These are phyloP conservation scores for Reticulascus tulasneorum DNA, from an alignment of 2,329 filamentous ascomycete genomes.

Conservation along the genomic window DNA sequence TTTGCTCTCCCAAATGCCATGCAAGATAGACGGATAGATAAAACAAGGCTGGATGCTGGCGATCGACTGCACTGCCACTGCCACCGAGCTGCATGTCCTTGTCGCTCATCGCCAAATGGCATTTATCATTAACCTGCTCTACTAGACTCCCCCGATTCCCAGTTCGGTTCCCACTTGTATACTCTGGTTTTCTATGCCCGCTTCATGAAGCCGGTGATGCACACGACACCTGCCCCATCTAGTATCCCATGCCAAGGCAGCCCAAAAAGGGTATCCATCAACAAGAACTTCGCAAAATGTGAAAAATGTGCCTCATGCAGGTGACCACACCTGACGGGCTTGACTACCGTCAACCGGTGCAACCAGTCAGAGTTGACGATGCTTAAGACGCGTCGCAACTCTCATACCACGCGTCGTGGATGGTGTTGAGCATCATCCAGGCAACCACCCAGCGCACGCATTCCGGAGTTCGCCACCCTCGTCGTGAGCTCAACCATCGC, in stretches of 20 bases:
- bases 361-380: slow-evolving; percentile 6
- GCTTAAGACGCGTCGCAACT: slow-evolving; percentile 10
- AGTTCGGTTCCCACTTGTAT: too few relatives aligned
- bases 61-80: too few relatives aligned
- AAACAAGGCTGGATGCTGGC: too few relatives aligned
- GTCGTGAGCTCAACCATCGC: slow-evolving; percentile 1
- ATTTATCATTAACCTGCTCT: too few relatives aligned
- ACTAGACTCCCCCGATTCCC: too few relatives aligned
- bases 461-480: neutral
- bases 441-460: slow-evolving; percentile 1
- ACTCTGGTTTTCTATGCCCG: too few relatives aligned
- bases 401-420: slow-evolving; percentile 12
- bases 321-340: slow-evolving; percentile 3
- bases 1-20: too few relatives aligned
- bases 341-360: slow-evolving; percentile 5
- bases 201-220: too few relatives aligned
- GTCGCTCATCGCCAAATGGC: too few relatives aligned
- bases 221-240: slow-evolving; percentile 2
- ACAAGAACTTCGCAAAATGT: neutral
- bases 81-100: too few relatives aligned
- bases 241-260: slow-evolving; percentile 9
- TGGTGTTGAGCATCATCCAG: slow-evolving; percentile 13
- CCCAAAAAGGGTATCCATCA: slow-evolving; percentile 14
- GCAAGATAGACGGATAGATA: too few relatives aligned
- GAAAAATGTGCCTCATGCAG: slow-evolving; percentile 8